Conservation (phyloP, 306 rosid species). For the Crotalaria pallida region DNA sequence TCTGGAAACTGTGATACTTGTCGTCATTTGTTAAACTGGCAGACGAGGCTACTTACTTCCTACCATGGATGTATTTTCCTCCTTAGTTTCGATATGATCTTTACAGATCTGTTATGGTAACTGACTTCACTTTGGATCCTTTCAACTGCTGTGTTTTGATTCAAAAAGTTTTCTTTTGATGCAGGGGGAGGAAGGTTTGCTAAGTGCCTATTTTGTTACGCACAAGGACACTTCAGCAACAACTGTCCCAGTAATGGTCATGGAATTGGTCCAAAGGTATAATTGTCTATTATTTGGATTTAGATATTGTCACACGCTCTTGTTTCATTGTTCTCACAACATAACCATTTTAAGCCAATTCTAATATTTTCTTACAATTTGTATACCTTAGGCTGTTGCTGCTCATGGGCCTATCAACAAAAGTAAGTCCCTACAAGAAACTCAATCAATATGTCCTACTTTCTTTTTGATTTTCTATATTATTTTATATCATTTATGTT, state of each 20-base stretch:
- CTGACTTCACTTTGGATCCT: neutral
- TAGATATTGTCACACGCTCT: neutral
- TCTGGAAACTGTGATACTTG: neutral
- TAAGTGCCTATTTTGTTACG: conserved; percentile 61
- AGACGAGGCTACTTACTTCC: conserved; percentile 8
- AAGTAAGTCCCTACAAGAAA: conserved; percentile 28
- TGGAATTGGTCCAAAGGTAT: conserved; percentile 29
- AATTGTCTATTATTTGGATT: too few species aligned
- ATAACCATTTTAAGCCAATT: neutral
- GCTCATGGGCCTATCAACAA: conserved; percentile 7
- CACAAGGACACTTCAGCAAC: conserved; percentile 55
- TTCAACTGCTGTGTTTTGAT: neutral
- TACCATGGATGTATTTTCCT: neutral
- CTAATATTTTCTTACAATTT: conserved; percentile 12
- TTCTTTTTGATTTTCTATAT: neutral
- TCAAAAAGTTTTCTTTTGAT: conserved; percentile 19
- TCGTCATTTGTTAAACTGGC: conserved; percentile 1
- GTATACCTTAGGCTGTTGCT: conserved; percentile 43
- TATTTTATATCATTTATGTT: neutral
- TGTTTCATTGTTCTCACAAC: conserved; percentile 2
- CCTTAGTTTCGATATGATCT: neutral
- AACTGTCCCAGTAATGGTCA: conserved; percentile 48
- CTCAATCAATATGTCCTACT: neutral
- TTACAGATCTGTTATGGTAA: neutral
- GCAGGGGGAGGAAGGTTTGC: conserved; percentile 78